Conservation (phyloP, 371 early-diverging fungal genomes). For the Haplosporangium sp. region DNA sequence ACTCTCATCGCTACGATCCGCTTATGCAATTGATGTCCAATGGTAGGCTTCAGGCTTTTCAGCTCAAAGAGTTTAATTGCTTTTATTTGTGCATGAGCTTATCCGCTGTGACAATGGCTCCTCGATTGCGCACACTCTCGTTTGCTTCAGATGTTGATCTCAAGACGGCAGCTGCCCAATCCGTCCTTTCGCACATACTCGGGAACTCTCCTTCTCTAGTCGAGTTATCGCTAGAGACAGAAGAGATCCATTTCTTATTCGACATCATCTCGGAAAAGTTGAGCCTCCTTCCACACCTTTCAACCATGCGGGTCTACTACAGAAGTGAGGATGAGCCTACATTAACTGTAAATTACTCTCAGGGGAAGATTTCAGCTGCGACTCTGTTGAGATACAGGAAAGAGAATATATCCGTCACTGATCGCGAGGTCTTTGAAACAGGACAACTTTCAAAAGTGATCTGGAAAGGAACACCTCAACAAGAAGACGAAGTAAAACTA, state of each 20-base stretch:
- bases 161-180: background rate
- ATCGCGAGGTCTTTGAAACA: slow-evolving; percentile 1
- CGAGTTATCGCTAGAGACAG: slow-evolving; percentile 9
- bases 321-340: background rate
- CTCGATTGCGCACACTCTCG: slow-evolving; percentile 2
- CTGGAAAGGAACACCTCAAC: slow-evolving; percentile 1
- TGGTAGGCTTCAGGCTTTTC: background rate
- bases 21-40: slow-evolving; percentile 7
- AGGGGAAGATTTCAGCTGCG: background rate
- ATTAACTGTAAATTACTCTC: background rate
- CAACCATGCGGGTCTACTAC: background rate
- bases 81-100: background rate
- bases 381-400: background rate
- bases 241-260: slow-evolving; percentile 1
- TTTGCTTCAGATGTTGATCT: slow-evolving; percentile 1
- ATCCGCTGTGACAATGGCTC: background rate
- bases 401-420: background rate
- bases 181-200: background rate
- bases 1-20: slow-evolving; percentile 13
- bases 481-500: background rate
- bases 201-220: slow-evolving; percentile 2
- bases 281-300: slow-evolving; percentile 4
- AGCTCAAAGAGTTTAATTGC: background rate
- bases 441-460: background rate
- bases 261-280: slow-evolving; percentile 4